phyloP scores from a whole-genome alignment of 2,329 filamentous ascomycete species.

The Exophiala viscosa region DNA sequence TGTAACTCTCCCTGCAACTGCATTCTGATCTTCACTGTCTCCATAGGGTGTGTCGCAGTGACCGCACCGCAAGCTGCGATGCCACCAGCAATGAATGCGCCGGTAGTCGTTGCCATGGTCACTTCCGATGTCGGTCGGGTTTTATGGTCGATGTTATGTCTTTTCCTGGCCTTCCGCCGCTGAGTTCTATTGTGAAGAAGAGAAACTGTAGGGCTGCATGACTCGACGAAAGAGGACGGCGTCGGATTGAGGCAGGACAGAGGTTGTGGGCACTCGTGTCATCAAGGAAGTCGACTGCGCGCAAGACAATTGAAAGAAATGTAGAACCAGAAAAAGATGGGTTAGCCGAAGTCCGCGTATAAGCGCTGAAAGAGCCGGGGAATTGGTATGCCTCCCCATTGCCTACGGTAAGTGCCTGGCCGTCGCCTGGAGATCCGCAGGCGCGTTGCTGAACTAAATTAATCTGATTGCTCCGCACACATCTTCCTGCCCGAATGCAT shows the following conservation, averaged over 20 bases:
- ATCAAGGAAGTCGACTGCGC: no score
- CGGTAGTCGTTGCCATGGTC: constrained; percentile 33
- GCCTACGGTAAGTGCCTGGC: no score
- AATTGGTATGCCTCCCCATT: no score
- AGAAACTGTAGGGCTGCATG: no score
- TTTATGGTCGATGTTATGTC: background rate
- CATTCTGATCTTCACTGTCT: constrained; percentile 98
- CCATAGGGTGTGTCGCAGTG: constrained; percentile 95
- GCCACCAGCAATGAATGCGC: constrained; percentile 91
- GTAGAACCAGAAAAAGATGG: no score
- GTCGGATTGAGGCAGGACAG: no score
- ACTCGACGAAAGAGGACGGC: no score
- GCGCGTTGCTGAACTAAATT: background rate
- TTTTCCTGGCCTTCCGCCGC: background rate
- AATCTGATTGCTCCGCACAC: background rate
- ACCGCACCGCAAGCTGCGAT: constrained; percentile 96
- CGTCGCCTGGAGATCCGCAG: background rate
- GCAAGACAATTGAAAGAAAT: no score
- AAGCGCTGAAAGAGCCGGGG: no score
- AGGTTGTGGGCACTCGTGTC: no score
- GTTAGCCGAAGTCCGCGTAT: no score
- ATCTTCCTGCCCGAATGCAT: no score
- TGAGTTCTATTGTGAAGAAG: constrained; percentile 5
- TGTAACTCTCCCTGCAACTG: constrained; percentile 96
- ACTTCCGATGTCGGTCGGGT: background rate